Percentiles rank a stretch among this genome's conserved stretches.
Evolutionary conservation across 345 rosid genomes (phyloP).

Genomic region (Brassica cretica): DNA sequence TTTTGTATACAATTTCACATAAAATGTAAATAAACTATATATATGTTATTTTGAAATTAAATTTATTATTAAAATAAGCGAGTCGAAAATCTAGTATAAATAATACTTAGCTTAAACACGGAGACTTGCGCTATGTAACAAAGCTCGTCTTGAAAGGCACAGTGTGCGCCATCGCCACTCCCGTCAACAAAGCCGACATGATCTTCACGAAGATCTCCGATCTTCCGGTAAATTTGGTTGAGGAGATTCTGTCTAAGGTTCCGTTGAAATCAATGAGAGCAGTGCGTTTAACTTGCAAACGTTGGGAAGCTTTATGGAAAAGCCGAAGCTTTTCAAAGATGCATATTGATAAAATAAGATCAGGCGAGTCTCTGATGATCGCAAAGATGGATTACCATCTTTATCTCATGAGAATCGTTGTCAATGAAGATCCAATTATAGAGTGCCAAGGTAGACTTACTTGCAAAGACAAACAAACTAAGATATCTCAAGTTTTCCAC

Average conservation of each 20-base stretch:
- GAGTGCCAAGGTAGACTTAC: background rate
- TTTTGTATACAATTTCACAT: too few relatives aligned
- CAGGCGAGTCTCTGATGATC: background rate
- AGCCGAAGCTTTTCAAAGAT: background rate
- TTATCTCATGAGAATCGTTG: background rate
- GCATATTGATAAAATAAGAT: background rate
- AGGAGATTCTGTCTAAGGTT: background rate
- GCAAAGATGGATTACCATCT: background rate
- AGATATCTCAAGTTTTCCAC: background rate
- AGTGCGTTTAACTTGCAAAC: conserved; percentile 9
- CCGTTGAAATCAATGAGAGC: background rate
- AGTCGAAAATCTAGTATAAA: too few relatives aligned
- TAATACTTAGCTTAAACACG: too few relatives aligned
- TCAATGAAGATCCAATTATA: background rate
- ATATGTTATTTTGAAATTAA: too few relatives aligned
- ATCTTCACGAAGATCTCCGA: background rate
- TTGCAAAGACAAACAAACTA: background rate
- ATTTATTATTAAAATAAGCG: too few relatives aligned
- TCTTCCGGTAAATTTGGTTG: background rate
- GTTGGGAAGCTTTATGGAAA: background rate
- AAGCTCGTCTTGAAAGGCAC: background rate
- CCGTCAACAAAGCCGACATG: background rate
- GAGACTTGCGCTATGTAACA: too few relatives aligned
- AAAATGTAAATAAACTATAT: too few relatives aligned
- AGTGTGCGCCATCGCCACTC: background rate